Base-by-base conservation (phyloP, 176 grass and related monocot genomes). In the Oryza australiensis region DNA sequence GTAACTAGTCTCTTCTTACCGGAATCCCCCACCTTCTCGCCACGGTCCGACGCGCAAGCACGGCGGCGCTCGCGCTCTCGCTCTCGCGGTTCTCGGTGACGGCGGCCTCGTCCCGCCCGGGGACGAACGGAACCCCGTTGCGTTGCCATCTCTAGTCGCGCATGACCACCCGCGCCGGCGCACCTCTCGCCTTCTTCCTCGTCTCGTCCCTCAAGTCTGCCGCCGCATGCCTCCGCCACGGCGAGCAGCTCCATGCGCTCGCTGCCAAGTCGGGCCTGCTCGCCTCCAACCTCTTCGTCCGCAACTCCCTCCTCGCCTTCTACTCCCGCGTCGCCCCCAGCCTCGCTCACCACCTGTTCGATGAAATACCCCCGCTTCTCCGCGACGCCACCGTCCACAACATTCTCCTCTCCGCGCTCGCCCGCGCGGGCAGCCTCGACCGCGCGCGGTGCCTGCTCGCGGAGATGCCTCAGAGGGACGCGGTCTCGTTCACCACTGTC, bases 241-340 rank as follows among this genome's bases (percentile, higher is more conserved):
- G 90, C 9, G 80, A 86, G 78, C 86, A 83, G 66, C 86, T 92
- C 68, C 93, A 96, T 48, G 90, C 88, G 68, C 51, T 90, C 35
- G 88, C 90, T 10, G 51, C 87, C 80, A 96, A 96, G 77, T 84
- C 88, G 4, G 90, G 94, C 28, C 86, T 86, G 12, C 83, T 89
- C 48, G 0, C 10, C 48, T 60, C 73, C 83, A 90, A 89, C 64
- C 43, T 60, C 20, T 93, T 93, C 82, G 88, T 93, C 30, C 94
- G 89, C 86, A 93, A 90, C 86, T 90, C 94, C 48, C 80, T 97
- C 55, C 88, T 97, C 84, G 75, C 85, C 48, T 85, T 83, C 75
- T 97, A 93, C 63, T 77, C 88, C 13, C 82, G 88, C 0, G 57
- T 66, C 22, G 59, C 81, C 9, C 43, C 76, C 41, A 12, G 64